Evolutionary conservation across 1,139 yeast species (phyloP).

Genomic region (Sugiyamaella paludigena): DNA sequence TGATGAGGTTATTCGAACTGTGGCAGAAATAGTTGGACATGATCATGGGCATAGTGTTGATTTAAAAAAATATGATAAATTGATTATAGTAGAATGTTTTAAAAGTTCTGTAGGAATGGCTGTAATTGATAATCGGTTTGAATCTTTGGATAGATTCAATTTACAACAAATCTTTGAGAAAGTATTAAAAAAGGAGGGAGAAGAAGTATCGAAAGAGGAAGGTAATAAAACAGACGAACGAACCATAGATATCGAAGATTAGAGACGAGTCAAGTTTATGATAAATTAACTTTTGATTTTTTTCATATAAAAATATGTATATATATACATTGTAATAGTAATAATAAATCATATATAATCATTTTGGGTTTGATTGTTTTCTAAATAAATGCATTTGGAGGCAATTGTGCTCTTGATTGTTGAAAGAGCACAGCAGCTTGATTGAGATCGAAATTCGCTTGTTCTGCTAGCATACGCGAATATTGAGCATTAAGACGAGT

Average conservation of each 20-base stretch:
- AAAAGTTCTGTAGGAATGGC: constrained; percentile 42
- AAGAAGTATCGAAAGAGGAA: not conserved
- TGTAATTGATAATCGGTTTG: constrained; percentile 61
- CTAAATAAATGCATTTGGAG: constrained; percentile 53
- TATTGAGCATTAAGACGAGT: constrained; percentile 77
- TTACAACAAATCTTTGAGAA: constrained; percentile 58
- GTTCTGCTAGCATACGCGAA: constrained; percentile 82
- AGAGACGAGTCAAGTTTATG: too few species aligned
- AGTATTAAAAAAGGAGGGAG: constrained; percentile 5
- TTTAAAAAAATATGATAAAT: constrained; percentile 71
- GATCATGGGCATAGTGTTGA: constrained; percentile 76
- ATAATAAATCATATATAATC: not conserved
- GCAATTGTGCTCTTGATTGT: constrained; percentile 55
- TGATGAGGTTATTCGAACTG: constrained; percentile 62
- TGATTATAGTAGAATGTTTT: constrained; percentile 82
- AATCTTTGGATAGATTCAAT: constrained; percentile 54
- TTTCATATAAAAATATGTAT: too few species aligned
- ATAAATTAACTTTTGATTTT: too few species aligned
- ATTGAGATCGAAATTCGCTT: constrained; percentile 80
- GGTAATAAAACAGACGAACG: too few species aligned
- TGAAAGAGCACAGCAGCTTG: constrained; percentile 70
- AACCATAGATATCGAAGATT: too few species aligned
- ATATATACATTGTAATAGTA: too few species aligned
- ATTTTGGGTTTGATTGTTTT: not conserved
- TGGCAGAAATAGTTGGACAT: constrained; percentile 71